Evolutionary conservation across 1,284 basidiomycete genomes (phyloP).

Genomic region (Mycena citricolor): DNA sequence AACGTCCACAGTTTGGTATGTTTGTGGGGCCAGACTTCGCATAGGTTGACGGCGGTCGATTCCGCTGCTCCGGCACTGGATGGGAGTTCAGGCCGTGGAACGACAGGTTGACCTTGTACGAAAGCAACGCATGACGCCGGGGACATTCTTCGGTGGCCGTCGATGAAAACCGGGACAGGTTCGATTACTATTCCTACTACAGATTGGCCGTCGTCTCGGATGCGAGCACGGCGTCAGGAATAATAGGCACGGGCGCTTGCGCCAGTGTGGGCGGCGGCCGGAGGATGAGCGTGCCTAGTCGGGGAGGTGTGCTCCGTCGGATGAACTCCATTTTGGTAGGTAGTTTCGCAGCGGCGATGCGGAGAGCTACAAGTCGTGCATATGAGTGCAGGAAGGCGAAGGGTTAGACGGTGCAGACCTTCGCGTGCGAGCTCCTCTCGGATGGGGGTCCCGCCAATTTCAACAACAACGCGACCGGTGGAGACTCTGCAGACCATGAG

Average conservation of each 20-base stretch:
- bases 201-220: too few species aligned
- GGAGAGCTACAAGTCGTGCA: constrained; percentile 64
- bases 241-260: too few species aligned
- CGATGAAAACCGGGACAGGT: too few species aligned
- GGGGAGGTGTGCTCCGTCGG: constrained; percentile 65
- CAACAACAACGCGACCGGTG: constrained; percentile 92
- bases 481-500: constrained; percentile 60
- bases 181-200: too few species aligned
- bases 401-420: constrained; percentile 50
- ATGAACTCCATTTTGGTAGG: constrained; percentile 93
- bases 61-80: constrained; percentile 19
- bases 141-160: too few species aligned
- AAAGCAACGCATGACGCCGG: not conserved
- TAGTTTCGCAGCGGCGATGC: constrained; percentile 87
- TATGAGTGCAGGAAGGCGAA: not conserved
- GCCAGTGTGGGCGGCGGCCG: constrained; percentile 32
- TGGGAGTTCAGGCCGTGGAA: constrained; percentile 25
- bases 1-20: constrained; percentile 20
- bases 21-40: constrained; percentile 23
- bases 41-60: constrained; percentile 20
- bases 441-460: constrained; percentile 89
- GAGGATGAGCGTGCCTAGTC: constrained; percentile 74
- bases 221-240: too few species aligned
- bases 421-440: constrained; percentile 93
- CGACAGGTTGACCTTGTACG: too few species aligned